Evolutionary conservation across 2,329 filamentous ascomycete genomes (phyloP), one percentile per base, ranked within the genome.

Genomic region (Ascocoryne sarcoides): DNA sequence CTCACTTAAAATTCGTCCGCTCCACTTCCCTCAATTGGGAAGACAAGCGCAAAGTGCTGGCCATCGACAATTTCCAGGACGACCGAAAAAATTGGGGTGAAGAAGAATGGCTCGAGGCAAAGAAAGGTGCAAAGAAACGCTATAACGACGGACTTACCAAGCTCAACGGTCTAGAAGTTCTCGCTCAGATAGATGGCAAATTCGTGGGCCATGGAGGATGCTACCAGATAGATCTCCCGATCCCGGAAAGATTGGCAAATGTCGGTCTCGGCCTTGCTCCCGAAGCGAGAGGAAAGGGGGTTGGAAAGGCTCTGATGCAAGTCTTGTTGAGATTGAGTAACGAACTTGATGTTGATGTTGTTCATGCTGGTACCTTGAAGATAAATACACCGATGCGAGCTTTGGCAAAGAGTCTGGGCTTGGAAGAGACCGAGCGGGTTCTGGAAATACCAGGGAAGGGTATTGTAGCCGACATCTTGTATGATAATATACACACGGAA

Each of bases 401-500:
- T 4, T n/a, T 49, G 31, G 41, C 44, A 33, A 38, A n/a, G 36
- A 42, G 37, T n/a, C 18, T 49, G 9, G 45, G 45, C 3, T 34
- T 40, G 26, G 34, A n/a, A 30, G 45, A 41, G 37, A 39, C 30
- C 20, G 47, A 47, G 12, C 43, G 47, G 37, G 40, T 50, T 10
- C 38, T 45, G 14, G 35, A 31, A 2, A 10, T 46, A 18, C 43
- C 46, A 3, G 40, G 44, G 23, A 33, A 39, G 38, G 44, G 43
- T 5, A 46, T 46, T 30, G 42, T 50, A 3, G 47, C 45, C 19
- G 43, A 46, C 17, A 39, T 38, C 23, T 40, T 39, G 45, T 50
- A 23, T 44, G 41, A 46, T 36, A 29, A 32, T 18, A 32, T 46
- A 36, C 36, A 45, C 26, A 38, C 10, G 17, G 26, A 38, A 28